These are phyloP conservation scores for Byssochlamys sp. DNA, from an alignment of 2,329 filamentous ascomycete species.

Conservation along the genomic window DNA sequence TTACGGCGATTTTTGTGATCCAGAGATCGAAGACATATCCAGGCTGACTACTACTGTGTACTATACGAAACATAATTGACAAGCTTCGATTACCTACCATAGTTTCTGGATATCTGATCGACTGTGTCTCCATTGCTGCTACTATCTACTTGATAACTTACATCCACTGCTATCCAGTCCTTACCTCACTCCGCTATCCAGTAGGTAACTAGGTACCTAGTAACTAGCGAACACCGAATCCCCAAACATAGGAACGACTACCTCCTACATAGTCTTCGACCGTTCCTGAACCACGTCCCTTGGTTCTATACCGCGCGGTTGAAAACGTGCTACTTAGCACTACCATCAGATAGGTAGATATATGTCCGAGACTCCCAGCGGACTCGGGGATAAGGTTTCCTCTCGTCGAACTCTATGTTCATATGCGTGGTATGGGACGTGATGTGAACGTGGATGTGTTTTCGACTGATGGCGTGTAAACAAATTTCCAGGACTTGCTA, in stretches of 20 bases:
- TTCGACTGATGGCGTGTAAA: not conserved
- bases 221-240: not conserved
- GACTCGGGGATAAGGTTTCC: not conserved
- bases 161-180: no score
- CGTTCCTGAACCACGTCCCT: not conserved
- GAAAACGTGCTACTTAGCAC: not conserved
- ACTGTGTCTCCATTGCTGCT: no score
- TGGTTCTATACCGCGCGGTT: not conserved
- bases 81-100: no score
- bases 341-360: not conserved
- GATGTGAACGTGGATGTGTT: not conserved
- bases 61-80: no score
- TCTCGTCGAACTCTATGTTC: not conserved
- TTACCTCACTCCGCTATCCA: no score
- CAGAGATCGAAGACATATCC: no score
- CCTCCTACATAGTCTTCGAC: not conserved
- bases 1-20: no score
- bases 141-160: no score
- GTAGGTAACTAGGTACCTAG: no score
- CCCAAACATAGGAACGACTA: not conserved
- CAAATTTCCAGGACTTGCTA: not conserved
- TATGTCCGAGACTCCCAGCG: no score
- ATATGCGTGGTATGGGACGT: not conserved
- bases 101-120: no score
- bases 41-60: no score